These are phyloP conservation scores for Multifurca ochricompacta DNA, from an alignment of 768 basidiomycete species.

Conservation along the genomic window DNA sequence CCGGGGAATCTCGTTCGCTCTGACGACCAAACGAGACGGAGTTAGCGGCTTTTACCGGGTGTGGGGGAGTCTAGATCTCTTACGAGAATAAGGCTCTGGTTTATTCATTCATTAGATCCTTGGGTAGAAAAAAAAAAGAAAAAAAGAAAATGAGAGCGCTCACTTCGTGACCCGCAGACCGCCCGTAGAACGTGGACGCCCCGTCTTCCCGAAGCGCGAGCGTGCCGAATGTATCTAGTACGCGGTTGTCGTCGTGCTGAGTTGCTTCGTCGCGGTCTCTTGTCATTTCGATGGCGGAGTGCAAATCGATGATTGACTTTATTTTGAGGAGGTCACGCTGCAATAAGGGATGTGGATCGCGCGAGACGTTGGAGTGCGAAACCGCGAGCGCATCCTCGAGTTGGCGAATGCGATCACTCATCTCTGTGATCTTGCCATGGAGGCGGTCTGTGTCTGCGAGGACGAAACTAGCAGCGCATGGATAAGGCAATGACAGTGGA, in stretches of 20 bases:
- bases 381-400: slow-evolving; percentile 61
- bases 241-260: slow-evolving; percentile 34
- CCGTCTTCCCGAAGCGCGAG: slow-evolving; percentile 63
- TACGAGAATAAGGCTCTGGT: slow-evolving; percentile 18
- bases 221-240: slow-evolving; percentile 63
- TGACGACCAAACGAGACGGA: neutral
- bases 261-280: slow-evolving; percentile 24
- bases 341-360: slow-evolving; percentile 53
- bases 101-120: too few relatives aligned
- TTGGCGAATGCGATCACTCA: slow-evolving; percentile 64
- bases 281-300: slow-evolving; percentile 46
- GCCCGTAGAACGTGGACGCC: slow-evolving; percentile 61
- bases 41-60: neutral
- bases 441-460: slow-evolving; percentile 64
- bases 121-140: too few relatives aligned
- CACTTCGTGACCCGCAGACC: slow-evolving; percentile 68
- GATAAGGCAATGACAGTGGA: neutral
- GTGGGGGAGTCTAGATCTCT: neutral
- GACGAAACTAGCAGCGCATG: slow-evolving; percentile 42
- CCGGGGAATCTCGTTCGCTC: slow-evolving; percentile 1
- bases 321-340: slow-evolving; percentile 51
- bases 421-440: slow-evolving; percentile 56
- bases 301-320: slow-evolving; percentile 63
- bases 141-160: slow-evolving; percentile 25
- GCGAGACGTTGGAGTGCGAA: slow-evolving; percentile 38